Base-by-base conservation (phyloP, 495 filamentous ascomycete species). In the Halenospora varia region DNA sequence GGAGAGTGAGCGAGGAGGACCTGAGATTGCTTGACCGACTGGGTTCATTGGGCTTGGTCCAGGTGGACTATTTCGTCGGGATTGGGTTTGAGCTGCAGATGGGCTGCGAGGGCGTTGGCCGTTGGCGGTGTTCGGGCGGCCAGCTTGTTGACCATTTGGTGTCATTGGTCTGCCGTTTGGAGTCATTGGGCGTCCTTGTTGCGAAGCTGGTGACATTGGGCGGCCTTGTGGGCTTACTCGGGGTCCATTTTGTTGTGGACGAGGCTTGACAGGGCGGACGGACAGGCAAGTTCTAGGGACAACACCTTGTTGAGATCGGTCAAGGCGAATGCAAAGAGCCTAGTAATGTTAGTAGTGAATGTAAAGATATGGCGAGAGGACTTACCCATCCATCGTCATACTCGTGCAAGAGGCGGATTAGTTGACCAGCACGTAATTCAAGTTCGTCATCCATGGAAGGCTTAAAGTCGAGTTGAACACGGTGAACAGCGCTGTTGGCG, bases 361-460 rank as follows among this genome's bases (percentile, higher is more conserved):
- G 11, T 9, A 22, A 55, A 56, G 8, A 51, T 24, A 39, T 26
- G 26, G 8, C 20, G 59, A 35, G 18, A 55, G 22, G 2, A 78
- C 86, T 79, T 84, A 91, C 89, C 94, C 94, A 99, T 68, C 94
- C 94, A 76, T 99, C 94, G 68, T 99, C 95, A 69, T 97, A 99
- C 71, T 96, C 93, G 62, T 97, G 91, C 35, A 97, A 70, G 59
- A 99, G 76, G 53, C 93, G 80, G 25, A 97, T 88, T 2, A 99
- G 78, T 53, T 90, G 82, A 61, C 94, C 94, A 46, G 85, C 78
- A 42, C 73, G 78, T 10, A 99, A 82, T 44, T 78, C 87, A 62
- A 99, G 72, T 70, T 99, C 94, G 64, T 99, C 94, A 2, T 88
- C 87, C 80, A 96, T 85, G 2, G 89, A 92, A 1, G 94, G 95